Conservation (phyloP, 2,329 filamentous ascomycete species). For the Cordyceps cicadae region DNA sequence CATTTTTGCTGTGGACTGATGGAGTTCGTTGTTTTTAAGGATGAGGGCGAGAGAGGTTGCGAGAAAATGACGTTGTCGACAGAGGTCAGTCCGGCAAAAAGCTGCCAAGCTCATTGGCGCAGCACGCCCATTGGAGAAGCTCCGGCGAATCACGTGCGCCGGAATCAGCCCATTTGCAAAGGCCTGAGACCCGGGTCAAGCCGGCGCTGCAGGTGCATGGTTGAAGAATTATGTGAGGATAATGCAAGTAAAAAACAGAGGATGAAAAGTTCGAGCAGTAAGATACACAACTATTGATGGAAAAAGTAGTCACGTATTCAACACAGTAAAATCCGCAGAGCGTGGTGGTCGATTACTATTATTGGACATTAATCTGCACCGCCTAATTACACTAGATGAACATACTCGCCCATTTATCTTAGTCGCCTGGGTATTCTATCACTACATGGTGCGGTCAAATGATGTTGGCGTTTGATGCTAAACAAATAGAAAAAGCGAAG, state of each 20-base stretch:
- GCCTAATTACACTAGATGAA: constrained; percentile 10
- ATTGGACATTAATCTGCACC: constrained; percentile 8
- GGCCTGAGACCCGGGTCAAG: constrained; percentile 2
- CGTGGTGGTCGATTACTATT: constrained; percentile 4
- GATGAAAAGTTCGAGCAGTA: neutral
- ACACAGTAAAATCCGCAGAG: neutral
- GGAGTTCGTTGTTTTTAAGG: neutral
- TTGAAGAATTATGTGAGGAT: neutral
- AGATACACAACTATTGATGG: neutral
- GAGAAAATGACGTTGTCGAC: constrained; percentile 8
- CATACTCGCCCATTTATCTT: neutral
- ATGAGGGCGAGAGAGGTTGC: neutral
- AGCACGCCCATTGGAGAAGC: neutral
- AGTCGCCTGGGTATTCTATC: constrained; percentile 9
- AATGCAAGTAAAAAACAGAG: neutral
- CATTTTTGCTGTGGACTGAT: constrained; percentile 25
- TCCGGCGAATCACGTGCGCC: constrained; percentile 11
- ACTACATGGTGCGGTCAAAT: constrained; percentile 9
- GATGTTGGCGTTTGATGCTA: neutral
- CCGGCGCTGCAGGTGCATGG: neutral
- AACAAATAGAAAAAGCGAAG: neutral
- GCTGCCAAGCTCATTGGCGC: constrained; percentile 6
- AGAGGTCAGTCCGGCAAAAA: neutral
- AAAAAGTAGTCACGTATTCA: neutral
- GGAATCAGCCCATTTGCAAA: constrained; percentile 5